Base-by-base conservation (phyloP, 139 green algal genomes). In the Tetratostichococcus sp. region DNA sequence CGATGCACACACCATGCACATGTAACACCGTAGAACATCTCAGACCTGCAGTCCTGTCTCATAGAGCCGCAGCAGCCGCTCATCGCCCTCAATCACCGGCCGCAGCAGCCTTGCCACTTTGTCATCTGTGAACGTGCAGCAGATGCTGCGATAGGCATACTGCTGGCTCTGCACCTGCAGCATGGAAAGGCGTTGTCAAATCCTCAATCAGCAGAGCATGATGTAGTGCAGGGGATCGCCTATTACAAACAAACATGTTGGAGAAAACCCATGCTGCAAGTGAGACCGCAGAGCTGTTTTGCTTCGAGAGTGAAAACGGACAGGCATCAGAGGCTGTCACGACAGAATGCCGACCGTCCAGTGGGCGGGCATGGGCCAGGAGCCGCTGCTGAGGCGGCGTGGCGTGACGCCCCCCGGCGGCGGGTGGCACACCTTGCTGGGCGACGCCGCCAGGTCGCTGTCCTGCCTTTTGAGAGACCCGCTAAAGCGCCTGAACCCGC, bases 51-150 rank as follows among this genome's bases (percentile, higher is more conserved):
- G 35, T 23, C 77, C 79, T 21, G 42, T 69, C 74, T 83, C 79
- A 68, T 93, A 94, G 73, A 95, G 78, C 78, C 91, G 90, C 31
- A 96, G 82, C 62, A 96, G 82, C 4, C 86, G 82, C 70, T 94
- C 75, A 75, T 96, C 83, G 42, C 76, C 84, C 84, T 93, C 80
- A 26, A 81, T 42, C 43, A 76, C 58, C 19, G 78, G 81, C 22
- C 69, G 77, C 50, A 89, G 76, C 34, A 81, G 31, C 23, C 26
- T 57, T 3, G 84, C 80, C 28, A 89, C 21, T 4, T 67, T 32
- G 4, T 75, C 71, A 65, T 88, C 74, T 16, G 26, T 77, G 58
- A 81, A 89, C 4, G 73, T 70, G 43, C 84, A 73, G 25, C 70
- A 65, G 43, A 86, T 66, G 0, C 74, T 84, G 31, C 78, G 69